Percentiles rank a stretch among this genome's conserved stretches.
These are phyloP conservation scores for Aspergillus nanangensis DNA, from an alignment of 495 filamentous ascomycete genomes.

Conservation along the genomic window DNA sequence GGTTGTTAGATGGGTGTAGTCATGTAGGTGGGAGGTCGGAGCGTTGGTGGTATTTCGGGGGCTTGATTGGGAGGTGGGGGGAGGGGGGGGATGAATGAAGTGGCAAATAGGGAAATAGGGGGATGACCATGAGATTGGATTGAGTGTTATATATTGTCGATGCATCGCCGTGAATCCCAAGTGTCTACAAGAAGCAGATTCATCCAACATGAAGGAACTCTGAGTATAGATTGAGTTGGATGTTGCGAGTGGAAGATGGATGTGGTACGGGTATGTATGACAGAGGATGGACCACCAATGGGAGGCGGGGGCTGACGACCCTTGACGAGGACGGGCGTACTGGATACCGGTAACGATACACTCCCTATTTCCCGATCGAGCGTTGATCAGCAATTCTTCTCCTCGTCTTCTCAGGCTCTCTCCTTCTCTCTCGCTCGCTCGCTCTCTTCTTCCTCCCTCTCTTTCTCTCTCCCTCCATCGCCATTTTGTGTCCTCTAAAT, in stretches of 20 bases:
- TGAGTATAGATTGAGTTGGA: too few relatives aligned
- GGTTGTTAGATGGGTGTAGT: background rate
- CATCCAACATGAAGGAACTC: too few relatives aligned
- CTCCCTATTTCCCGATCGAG: background rate
- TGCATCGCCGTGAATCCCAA: too few relatives aligned
- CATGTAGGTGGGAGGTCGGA: background rate
- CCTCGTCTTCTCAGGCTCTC: background rate
- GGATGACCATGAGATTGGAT: too few relatives aligned
- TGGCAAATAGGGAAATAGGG: too few relatives aligned
- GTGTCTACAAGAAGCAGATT: too few relatives aligned
- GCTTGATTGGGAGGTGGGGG: too few relatives aligned
- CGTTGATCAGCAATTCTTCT: background rate
- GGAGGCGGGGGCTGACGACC: too few relatives aligned
- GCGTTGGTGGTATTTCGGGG: background rate
- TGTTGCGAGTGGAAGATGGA: background rate
- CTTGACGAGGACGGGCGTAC: too few relatives aligned
- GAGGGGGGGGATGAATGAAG: too few relatives aligned
- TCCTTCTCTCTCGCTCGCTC: background rate
- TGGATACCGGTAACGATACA: background rate
- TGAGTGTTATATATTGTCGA: too few relatives aligned
- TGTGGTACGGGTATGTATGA: background rate
- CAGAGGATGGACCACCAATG: background rate
- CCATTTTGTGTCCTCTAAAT: slow-evolving; percentile 9
- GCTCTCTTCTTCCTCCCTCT: background rate
- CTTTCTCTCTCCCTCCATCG: slow-evolving; percentile 1